phyloP scores from a whole-genome alignment of 2,329 filamentous ascomycete genomes.

The Nemania diffusa region DNA sequence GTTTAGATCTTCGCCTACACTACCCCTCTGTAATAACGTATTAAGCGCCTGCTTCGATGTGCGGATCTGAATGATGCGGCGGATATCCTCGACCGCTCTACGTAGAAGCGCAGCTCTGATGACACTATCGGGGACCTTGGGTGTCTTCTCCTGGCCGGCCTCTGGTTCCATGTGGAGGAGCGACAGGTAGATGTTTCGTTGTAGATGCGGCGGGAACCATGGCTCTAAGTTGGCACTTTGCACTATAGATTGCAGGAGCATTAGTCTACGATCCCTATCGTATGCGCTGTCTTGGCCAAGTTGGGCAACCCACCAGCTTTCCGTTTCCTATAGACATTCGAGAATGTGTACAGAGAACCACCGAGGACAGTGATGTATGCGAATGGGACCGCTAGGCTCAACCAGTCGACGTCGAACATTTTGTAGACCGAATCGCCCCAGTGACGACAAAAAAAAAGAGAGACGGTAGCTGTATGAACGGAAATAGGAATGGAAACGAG shows the following conservation, averaged over 20 bases:
- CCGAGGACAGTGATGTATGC: slow-evolving; percentile 89
- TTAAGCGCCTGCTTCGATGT: slow-evolving; percentile 89
- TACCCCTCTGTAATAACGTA: slow-evolving; percentile 85
- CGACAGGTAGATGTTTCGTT: slow-evolving; percentile 94
- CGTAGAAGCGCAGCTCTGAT: slow-evolving; percentile 88
- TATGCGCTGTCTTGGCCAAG: slow-evolving; percentile 7
- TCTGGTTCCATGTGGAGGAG: slow-evolving; percentile 81
- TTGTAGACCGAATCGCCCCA: slow-evolving; percentile 36
- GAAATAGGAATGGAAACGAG: slow-evolving; percentile 19
- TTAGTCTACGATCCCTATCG: slow-evolving; percentile 5
- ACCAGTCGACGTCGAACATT: slow-evolving; percentile 76
- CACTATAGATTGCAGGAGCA: slow-evolving; percentile 56
- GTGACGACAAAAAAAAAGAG: slow-evolving; percentile 14
- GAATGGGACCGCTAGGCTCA: slow-evolving; percentile 85
- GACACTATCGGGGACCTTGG: slow-evolving; percentile 81
- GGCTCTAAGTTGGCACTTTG: slow-evolving; percentile 87
- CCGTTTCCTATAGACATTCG: slow-evolving; percentile 89
- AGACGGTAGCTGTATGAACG: slow-evolving; percentile 18
- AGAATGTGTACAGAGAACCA: slow-evolving; percentile 91
- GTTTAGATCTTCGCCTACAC: slow-evolving; percentile 95
- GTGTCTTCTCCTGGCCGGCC: slow-evolving; percentile 71
- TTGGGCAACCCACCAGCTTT: slow-evolving; percentile 74
- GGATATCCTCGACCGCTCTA: slow-evolving; percentile 91
- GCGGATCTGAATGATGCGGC: slow-evolving; percentile 88
- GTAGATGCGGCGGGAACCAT: slow-evolving; percentile 92